Base-by-base conservation (phyloP, 345 rosid species). In the Combretum micranthum region DNA sequence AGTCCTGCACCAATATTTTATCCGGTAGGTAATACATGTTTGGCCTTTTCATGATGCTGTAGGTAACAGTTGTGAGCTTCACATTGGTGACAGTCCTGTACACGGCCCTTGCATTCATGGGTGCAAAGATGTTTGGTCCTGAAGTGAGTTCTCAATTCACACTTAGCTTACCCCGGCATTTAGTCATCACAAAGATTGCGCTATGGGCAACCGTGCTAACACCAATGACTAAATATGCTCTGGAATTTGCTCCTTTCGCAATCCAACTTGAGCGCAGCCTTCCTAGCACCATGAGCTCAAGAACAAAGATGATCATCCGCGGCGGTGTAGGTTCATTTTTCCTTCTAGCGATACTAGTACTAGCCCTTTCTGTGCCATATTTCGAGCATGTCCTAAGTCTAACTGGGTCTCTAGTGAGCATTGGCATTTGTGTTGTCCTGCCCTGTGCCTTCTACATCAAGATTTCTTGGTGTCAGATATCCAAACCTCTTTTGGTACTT, bases 181-280 rank as follows among this genome's bases (percentile, higher is more conserved):
- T 74, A 20, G 22, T 80, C 32, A n/a, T 74, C n/a, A 78, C 96
- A 37, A 86, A 79, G 72, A 72, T 86, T 21, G 91, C 91, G 19
- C 54, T 86, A 13, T 88, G 90, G 97, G 87, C 89, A 48, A 77
- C 87, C 15, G 91, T 82, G 21, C 57, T 86, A 8, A 84, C 91
- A 4, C 97, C 94, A 21, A 75, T 86, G 83, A 84, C 96, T 50
- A 86, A 89, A 59, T 89, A 86, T 46, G 91, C 95, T 3, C 80
- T 86, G 2, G 84, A 82, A 68, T 86, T 84, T 19, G 79, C 86
- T 14, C 91, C 97, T n/a, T 66, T 86, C 42, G 85, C 96, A 22
- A 82, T 86, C 65, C 89, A 86, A 66, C 71, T 83, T 0, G 84
- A 88, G 53, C 78, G 50, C 20, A 62, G 53, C 59, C 86, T 88